A percentile compares a stretch with the other conserved stretches of the same genome.
These are phyloP conservation scores for Tinospora cordifolia DNA, from an alignment of 164 flowering plant genomes.

Conservation along the genomic window DNA sequence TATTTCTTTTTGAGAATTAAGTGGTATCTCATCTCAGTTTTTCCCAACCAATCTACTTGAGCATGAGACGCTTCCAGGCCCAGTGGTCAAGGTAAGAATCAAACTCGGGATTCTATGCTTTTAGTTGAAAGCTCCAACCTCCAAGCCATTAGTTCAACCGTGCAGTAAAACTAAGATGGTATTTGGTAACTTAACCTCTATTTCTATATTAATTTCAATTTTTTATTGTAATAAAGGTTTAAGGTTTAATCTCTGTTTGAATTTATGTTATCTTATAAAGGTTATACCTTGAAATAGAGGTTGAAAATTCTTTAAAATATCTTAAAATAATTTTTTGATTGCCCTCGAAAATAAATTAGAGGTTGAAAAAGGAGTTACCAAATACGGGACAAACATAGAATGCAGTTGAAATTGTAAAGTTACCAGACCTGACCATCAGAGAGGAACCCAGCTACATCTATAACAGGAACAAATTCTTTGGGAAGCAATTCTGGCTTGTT, in stretches of 20 bases:
- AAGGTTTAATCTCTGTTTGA: neutral
- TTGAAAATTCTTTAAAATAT: neutral
- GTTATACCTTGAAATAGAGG: too few relatives aligned
- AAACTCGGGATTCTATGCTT: neutral
- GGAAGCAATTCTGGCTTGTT: constrained; percentile 97
- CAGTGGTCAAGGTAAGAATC: neutral
- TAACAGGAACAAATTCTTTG: constrained; percentile 63
- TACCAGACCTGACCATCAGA: constrained; percentile 79
- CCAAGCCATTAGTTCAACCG: neutral
- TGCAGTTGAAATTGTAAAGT: neutral
- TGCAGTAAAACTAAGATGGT: too few relatives aligned
- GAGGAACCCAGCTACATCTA: constrained; percentile 93
- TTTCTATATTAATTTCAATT: too few relatives aligned
- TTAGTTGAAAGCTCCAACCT: neutral
- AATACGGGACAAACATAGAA: too few relatives aligned
- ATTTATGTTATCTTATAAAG: neutral
- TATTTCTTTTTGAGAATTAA: too few relatives aligned
- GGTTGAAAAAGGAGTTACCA: neutral
- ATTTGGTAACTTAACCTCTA: too few relatives aligned
- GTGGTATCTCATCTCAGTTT: too few relatives aligned
- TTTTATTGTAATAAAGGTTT: too few relatives aligned
- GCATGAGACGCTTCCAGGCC: neutral
- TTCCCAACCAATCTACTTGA: neutral
- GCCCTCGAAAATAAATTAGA: neutral
- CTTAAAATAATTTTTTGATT: neutral